phyloP scores from a whole-genome alignment of 345 rosid genomes.

The Rhodamnia rubescens region DNA sequence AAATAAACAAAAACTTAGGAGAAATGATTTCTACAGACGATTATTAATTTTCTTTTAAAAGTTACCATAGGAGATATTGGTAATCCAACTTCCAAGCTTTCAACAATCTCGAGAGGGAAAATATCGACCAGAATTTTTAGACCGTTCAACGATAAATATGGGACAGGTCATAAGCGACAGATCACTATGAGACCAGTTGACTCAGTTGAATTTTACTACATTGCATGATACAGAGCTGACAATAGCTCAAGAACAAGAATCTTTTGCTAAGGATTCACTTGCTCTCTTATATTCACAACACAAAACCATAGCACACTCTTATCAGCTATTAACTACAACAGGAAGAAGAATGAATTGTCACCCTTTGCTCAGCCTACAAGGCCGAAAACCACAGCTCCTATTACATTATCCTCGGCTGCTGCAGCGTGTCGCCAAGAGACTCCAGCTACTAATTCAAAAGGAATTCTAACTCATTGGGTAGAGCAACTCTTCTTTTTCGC shows the following conservation, averaged over 20 bases:
- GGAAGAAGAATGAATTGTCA: not conserved
- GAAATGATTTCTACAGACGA: not conserved
- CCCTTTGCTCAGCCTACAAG: not conserved
- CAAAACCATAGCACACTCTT: not conserved
- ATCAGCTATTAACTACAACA: not conserved
- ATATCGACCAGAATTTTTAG: not conserved
- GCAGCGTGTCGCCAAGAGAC: not conserved
- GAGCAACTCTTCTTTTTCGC: slow-evolving; percentile 58
- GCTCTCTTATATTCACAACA: not conserved
- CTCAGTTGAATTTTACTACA: not conserved
- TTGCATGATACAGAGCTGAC: not conserved
- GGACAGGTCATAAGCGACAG: not conserved
- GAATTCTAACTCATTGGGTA: slow-evolving; percentile 6
- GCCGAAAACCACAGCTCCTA: not conserved
- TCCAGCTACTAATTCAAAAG: not conserved
- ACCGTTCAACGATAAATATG: not conserved
- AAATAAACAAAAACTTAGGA: not conserved
- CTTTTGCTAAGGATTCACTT: not conserved
- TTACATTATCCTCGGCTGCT: not conserved
- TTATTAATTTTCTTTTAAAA: not conserved
- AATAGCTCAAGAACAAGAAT: not conserved
- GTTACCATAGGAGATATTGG: not conserved
- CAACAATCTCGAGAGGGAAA: not conserved
- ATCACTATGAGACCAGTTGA: not conserved
- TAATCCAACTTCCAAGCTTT: not conserved